Percentiles rank a stretch among this genome's conserved stretches.
phyloP scores from a whole-genome alignment of 2,329 filamentous ascomycete species.

The Orbilia blumenaviensis region DNA sequence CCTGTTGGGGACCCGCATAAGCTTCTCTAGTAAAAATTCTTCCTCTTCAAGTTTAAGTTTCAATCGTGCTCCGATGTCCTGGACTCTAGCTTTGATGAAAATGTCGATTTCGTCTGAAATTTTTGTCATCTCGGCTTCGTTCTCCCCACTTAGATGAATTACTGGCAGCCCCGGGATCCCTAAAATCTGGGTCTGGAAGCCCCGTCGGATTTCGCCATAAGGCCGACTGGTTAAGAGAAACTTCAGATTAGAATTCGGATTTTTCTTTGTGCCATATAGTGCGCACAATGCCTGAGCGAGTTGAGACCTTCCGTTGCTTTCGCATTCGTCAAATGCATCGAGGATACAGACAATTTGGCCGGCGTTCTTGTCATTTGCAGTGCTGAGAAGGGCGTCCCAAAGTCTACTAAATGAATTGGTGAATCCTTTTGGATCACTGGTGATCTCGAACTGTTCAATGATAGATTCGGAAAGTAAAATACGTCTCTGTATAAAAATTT shows the following conservation, averaged over 20 bases:
- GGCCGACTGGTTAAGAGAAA: conserved; percentile 61
- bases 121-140: conserved; percentile 42
- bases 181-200: conserved; percentile 51
- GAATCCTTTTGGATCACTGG: neutral
- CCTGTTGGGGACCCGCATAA: conserved; percentile 2
- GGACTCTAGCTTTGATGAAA: conserved; percentile 51
- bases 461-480: conserved; percentile 46
- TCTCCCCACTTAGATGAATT: conserved; percentile 50
- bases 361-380: conserved; percentile 27
- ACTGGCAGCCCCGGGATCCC: neutral
- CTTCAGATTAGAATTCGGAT: conserved; percentile 58
- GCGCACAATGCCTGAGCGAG: conserved; percentile 57
- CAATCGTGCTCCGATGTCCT: neutral
- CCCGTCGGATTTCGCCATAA: conserved; percentile 56
- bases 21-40: neutral
- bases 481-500: conserved; percentile 59
- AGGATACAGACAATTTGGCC: conserved; percentile 60
- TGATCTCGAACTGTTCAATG: neutral
- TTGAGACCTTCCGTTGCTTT: conserved; percentile 43
- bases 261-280: conserved; percentile 54
- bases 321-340: conserved; percentile 63
- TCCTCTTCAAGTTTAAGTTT: neutral
- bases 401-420: conserved; percentile 4
- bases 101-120: conserved; percentile 55
- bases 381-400: conserved; percentile 24